phyloP scores from a whole-genome alignment of 2,329 filamentous ascomycete species.

The Colletotrichum lupini region DNA sequence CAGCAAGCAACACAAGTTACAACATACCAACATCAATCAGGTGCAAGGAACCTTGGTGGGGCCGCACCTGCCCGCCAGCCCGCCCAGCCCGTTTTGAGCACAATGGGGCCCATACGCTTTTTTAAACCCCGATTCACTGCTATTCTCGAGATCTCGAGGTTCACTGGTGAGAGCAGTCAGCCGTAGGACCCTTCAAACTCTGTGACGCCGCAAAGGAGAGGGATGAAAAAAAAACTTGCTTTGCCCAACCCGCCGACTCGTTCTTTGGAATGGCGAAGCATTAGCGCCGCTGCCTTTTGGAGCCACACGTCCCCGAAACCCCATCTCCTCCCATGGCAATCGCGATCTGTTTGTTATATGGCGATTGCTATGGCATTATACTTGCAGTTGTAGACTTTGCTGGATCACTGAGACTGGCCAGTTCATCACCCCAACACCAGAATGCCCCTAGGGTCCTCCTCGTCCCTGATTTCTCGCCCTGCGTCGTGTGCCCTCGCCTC shows the following conservation, averaged over 20 bases:
- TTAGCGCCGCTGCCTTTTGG: slow-evolving; percentile 1
- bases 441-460: not conserved
- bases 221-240: slow-evolving; percentile 3
- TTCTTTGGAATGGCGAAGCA: slow-evolving; percentile 22
- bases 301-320: not conserved
- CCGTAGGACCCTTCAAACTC: slow-evolving; percentile 26
- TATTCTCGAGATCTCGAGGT: slow-evolving; percentile 25
- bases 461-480: not conserved
- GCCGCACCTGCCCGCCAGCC: slow-evolving; percentile 1
- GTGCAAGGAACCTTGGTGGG: not conserved
- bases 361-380: not conserved
- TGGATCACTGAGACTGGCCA: not conserved
- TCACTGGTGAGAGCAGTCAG: slow-evolving; percentile 6
- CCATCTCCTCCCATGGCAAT: not conserved
- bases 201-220: slow-evolving; percentile 2
- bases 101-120: not conserved
- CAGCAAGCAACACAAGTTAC: not conserved
- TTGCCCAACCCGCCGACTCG: not conserved
- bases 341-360: not conserved
- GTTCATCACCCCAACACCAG: not conserved
- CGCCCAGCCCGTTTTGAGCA: slow-evolving; percentile 4
- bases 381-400: not conserved
- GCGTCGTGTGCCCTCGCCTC: not conserved
- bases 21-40: not conserved
- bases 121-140: slow-evolving; percentile 26